Conservation (phyloP, 179 eudicot species). For the Sideroxylon spinosum region DNA sequence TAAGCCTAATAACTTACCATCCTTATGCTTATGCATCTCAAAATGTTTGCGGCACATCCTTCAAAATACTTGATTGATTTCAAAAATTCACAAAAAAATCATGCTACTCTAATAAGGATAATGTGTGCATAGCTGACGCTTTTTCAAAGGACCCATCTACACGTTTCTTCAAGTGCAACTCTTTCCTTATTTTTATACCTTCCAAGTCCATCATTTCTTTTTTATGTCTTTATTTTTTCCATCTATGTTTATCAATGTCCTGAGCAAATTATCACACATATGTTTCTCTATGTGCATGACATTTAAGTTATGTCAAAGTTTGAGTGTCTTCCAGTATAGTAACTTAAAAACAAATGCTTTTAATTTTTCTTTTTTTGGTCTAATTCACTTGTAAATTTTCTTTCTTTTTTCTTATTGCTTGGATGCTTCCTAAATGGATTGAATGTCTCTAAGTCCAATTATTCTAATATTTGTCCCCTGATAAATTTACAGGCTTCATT, state of each 20-base stretch:
- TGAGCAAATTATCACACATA: constrained; percentile 15
- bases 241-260: background rate
- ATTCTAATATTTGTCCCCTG: background rate
- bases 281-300: constrained; percentile 21
- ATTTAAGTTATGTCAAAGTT: constrained; percentile 13
- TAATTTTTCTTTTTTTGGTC: constrained; percentile 11
- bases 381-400: constrained; percentile 1
- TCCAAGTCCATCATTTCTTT: constrained; percentile 1
- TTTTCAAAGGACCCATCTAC: background rate
- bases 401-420: background rate
- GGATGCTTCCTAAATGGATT: constrained; percentile 1
- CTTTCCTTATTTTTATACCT: background rate
- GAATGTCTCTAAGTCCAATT: background rate
- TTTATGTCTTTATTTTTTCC: constrained; percentile 13
- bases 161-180: background rate
- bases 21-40: background rate
- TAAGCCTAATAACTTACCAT: background rate
- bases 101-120: constrained; percentile 1
- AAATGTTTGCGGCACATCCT: constrained; percentile 21
- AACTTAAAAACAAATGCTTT: constrained; percentile 9
- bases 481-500: background rate
- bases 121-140: constrained; percentile 12
- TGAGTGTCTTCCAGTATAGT: constrained; percentile 10
- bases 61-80: constrained; percentile 13
- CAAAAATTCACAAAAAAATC: constrained; percentile 10